phyloP scores from a whole-genome alignment of 192 early-diverging fungal genomes.

The Geranomyces variabilis region DNA sequence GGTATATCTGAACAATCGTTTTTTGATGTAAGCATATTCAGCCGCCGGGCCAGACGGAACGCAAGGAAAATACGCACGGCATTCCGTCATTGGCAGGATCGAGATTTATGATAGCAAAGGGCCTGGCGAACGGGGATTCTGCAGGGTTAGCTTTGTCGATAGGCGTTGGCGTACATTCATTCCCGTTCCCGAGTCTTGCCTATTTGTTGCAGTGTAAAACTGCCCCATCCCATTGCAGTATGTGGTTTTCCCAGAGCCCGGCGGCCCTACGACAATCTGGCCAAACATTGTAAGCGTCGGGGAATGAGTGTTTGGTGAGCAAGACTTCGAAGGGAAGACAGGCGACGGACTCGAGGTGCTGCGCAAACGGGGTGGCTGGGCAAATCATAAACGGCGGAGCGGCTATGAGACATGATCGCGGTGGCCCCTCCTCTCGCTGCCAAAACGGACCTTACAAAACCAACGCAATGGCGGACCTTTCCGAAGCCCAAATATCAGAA shows the following conservation, averaged over 20 bases:
- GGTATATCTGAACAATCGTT: conserved; percentile 36
- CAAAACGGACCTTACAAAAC: no score
- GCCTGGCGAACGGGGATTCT: no score
- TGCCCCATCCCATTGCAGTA: conserved; percentile 58
- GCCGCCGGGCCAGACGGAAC: not conserved
- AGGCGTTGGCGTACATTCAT: no score
- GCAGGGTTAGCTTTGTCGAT: no score
- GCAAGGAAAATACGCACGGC: conserved; percentile 40
- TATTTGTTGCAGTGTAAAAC: conserved; percentile 45
- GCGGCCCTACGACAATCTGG: conserved; percentile 51
- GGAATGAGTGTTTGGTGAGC: not conserved
- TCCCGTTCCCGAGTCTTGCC: conserved; percentile 24
- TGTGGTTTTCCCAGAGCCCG: conserved; percentile 63
- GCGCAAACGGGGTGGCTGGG: no score
- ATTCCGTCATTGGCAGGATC: conserved; percentile 66
- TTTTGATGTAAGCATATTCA: no score
- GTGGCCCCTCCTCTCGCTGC: no score
- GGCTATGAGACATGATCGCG: no score
- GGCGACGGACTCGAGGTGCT: no score
- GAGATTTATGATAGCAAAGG: conserved; percentile 55
- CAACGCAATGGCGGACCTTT: conserved; percentile 63
- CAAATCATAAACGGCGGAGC: no score
- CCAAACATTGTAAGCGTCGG: no score
- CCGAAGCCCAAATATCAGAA: conserved; percentile 77
- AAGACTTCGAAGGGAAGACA: no score